Conservation (phyloP, 352 stramenopile species). For the Pythium folliculosum region DNA sequence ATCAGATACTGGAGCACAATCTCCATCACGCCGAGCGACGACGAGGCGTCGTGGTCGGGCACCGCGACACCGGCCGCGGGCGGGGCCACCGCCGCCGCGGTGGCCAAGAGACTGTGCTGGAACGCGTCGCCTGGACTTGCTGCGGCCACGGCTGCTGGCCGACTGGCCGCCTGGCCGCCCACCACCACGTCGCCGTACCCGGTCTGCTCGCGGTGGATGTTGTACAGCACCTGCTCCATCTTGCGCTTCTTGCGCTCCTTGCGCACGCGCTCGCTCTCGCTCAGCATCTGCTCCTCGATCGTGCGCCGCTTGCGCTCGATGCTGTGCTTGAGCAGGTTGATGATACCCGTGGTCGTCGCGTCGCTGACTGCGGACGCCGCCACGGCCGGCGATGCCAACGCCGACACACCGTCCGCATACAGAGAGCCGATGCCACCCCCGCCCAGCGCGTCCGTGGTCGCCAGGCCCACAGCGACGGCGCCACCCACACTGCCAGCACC, state of each 20-base stretch:
- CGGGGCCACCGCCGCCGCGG: neutral
- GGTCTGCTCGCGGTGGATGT: conserved; percentile 52
- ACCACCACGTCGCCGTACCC: neutral
- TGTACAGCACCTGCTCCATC: conserved; percentile 53
- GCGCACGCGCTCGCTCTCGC: conserved; percentile 55
- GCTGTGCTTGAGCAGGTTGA: conserved; percentile 57
- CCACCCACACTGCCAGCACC: neutral
- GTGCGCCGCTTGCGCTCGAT: conserved; percentile 52
- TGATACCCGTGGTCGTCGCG: conserved; percentile 39
- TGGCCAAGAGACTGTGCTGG: neutral
- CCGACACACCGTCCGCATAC: neutral
- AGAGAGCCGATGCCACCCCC: neutral
- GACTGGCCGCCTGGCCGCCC: too few species aligned
- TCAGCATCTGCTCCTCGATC: conserved; percentile 49
- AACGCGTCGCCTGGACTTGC: neutral
- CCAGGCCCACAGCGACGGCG: neutral
- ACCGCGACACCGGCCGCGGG: neutral
- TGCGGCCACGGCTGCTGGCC: neutral
- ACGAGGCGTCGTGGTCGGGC: neutral
- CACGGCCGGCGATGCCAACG: neutral
- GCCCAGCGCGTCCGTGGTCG: neutral
- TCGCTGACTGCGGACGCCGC: neutral
- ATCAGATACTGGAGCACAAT: conserved; percentile 56
- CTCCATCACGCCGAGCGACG: conserved; percentile 44
- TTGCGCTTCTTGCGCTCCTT: conserved; percentile 65